These are phyloP conservation scores for Crithidia thermophila DNA, from an alignment of 208 protist genomes.

Conservation along the genomic window DNA sequence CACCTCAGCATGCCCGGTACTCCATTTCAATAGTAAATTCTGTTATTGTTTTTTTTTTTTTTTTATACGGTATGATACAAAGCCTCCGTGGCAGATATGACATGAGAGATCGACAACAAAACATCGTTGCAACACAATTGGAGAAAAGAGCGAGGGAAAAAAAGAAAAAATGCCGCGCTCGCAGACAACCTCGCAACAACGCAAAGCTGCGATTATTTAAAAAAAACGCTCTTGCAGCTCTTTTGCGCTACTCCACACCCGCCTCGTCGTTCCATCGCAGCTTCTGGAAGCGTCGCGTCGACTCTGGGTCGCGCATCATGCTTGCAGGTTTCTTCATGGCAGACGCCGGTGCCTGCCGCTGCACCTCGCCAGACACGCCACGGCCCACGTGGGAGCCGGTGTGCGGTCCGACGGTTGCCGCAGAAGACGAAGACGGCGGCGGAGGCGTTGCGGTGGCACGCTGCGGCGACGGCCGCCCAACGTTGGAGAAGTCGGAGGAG, in stretches of 20 bases:
- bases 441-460: not conserved
- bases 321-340: conserved; percentile 13
- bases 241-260: not conserved
- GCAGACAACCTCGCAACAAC: not conserved
- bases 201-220: not conserved
- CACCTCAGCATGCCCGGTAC: no score
- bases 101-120: no score
- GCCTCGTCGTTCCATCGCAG: conserved; percentile 31
- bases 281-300: conserved; percentile 30
- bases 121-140: no score
- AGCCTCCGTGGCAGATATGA: no score
- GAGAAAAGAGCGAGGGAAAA: no score
- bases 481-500: conserved; percentile 24
- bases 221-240: not conserved
- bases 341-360: not conserved
- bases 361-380: not conserved
- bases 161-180: not conserved
- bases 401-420: not conserved
- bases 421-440: not conserved
- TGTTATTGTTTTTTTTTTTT: no score
- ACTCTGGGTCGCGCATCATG: conserved; percentile 33
- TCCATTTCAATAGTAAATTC: no score
- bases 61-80: no score
- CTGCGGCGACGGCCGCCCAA: not conserved
- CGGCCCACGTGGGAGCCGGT: not conserved